A percentile compares a stretch with the other conserved stretches of the same genome.
These are phyloP conservation scores for Circinella minor DNA, from an alignment of 371 early-diverging fungal genomes.

Conservation along the genomic window DNA sequence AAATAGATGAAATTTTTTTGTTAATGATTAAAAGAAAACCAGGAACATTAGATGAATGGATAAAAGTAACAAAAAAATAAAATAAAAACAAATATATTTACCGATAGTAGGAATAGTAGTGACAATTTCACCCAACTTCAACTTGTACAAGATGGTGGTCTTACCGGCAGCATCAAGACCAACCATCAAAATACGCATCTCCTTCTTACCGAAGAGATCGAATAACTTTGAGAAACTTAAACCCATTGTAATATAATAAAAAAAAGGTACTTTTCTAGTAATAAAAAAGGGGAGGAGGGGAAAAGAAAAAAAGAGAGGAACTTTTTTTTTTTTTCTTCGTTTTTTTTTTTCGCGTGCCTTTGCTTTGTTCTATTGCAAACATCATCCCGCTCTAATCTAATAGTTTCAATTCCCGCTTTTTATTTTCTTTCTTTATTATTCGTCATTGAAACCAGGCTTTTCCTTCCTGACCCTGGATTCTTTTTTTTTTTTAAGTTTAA, in stretches of 20 bases:
- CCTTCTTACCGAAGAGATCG: constrained; percentile 78
- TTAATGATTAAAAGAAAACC: neutral
- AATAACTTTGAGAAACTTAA: constrained; percentile 48
- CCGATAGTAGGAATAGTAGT: constrained; percentile 93
- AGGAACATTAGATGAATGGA: constrained; percentile 1
- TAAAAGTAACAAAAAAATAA: neutral
- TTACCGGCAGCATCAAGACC: constrained; percentile 99
- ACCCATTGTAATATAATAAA: constrained; percentile 34
- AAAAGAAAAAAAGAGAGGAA: no score
- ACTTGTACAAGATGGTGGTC: constrained; percentile 94
- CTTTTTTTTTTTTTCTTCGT: no score
- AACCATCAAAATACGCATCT: constrained; percentile 96
- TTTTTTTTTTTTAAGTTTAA: no score
- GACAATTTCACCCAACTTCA: constrained; percentile 92
- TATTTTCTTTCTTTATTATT: no score
- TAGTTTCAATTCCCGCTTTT: no score
- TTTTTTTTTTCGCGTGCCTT: no score
- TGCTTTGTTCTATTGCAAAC: no score
- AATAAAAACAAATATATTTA: constrained; percentile 21
- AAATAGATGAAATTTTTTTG: neutral
- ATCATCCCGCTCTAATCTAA: no score
- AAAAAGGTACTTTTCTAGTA: no score
- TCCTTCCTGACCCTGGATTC: no score
- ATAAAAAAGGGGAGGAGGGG: no score
- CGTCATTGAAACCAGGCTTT: no score